Evolutionary conservation across 345 rosid genomes (phyloP).

Genomic region (Iberis pinnata): DNA sequence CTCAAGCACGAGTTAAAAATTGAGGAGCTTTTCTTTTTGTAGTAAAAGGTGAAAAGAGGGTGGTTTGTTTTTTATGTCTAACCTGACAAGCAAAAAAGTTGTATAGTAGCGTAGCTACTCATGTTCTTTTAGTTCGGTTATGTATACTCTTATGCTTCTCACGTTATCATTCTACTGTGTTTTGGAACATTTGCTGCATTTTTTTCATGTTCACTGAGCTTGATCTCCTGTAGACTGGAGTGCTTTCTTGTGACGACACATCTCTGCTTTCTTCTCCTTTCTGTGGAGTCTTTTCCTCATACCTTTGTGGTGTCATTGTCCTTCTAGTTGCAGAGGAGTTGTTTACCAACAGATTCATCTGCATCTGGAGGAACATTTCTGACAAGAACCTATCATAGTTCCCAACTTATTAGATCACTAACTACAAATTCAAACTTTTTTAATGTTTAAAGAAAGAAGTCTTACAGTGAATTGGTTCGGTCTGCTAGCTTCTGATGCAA

Average conservation of each 20-base stretch:
- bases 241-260: conserved; percentile 67
- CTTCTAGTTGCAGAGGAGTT: conserved; percentile 35
- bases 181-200: conserved; percentile 97
- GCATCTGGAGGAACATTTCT: conserved; percentile 81
- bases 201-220: conserved; percentile 95
- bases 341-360: conserved; percentile 74
- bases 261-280: conserved; percentile 80
- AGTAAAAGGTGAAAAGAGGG: background rate
- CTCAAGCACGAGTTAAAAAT: conserved; percentile 34
- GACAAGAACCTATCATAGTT: conserved; percentile 60
- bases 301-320: conserved; percentile 32
- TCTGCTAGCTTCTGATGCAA: conserved; percentile 70
- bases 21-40: background rate
- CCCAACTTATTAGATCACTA: conserved; percentile 8
- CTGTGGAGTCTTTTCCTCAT: conserved; percentile 60
- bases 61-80: conserved; percentile 5
- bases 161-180: conserved; percentile 99
- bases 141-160: conserved; percentile 84
- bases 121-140: conserved; percentile 89
- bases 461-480: conserved; percentile 89
- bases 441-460: conserved; percentile 2
- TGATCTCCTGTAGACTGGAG: conserved; percentile 64
- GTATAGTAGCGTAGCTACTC: conserved; percentile 92
- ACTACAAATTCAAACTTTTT: background rate
- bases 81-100: conserved; percentile 98